Evolutionary conservation across 2,329 filamentous ascomycete species (phyloP), one percentile per base, ranked within the genome.

Genomic region (Pseudogymnoascus sp.): DNA sequence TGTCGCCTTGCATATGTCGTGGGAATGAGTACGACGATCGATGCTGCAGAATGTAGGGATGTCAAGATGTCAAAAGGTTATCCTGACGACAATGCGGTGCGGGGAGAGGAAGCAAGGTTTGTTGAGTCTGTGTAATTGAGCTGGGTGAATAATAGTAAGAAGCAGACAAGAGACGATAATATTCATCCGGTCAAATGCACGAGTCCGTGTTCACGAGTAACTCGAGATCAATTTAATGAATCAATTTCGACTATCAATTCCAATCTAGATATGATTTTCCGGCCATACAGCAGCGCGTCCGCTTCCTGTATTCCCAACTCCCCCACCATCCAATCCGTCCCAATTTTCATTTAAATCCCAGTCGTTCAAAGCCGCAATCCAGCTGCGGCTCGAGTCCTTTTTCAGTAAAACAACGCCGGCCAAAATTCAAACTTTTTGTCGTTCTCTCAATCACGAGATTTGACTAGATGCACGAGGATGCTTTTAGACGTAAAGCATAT

Each of bases 221-320:
- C 21, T 28, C 23, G 16, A 50, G 11, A 10, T 53, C n/a, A 53
- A 28, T 53, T 53, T 31, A 16, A 53, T 53, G 25, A 18, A 31
- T 53, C 28, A 34, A 34, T 56, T 56, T 56, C 46, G 14, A 31
- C 46, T 56, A 56, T 31, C 25, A 31, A 53, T 53, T 31, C 25
- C 46, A 34, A 34, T 56, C 50, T 14, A 56, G 50, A 56, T 56
- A 31, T 11, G 46, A 31, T 56, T 56, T 31, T 56, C 50, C 28
- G 28, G 50, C 50, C 50, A 56, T 56, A 56, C 50, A 56, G 50
- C 50, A 56, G 50, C 50, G 50, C 28, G 50, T 56, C 28, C 28
- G 28, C 50, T 34, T 56, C n/a, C 50, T 56, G 50, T 56, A 56
- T 56, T 56, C 50, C 50, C 50, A 56, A 56, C 50, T 56, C 50